Base-by-base conservation (phyloP, 306 rosid genomes). In the Castanospermum australe region DNA sequence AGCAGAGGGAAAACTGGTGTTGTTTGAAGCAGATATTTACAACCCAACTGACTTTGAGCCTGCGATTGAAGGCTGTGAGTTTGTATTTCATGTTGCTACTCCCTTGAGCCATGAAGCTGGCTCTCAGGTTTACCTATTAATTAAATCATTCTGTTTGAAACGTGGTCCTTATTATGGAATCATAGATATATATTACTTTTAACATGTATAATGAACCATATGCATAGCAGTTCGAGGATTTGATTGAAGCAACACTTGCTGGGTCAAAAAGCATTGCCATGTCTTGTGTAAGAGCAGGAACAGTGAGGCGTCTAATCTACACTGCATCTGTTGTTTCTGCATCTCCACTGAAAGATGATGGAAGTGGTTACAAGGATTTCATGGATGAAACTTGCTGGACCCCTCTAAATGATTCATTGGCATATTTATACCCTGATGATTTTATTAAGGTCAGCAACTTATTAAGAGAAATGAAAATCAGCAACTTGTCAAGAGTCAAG, bases 351-450 rank as follows among this genome's bases (percentile, higher is more conserved):
- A 79, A 79, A 62, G 80, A 70, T 18, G 89, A 88, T 42, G 89
- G 86, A n/a, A 81, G 13, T 59, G 85, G 77, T 47, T 83, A 75
- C 77, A 76, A 84, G 69, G 65, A 63, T 54, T 18, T 11, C 24
- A 25, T 87, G 25, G 87, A 86, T 63, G 90, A 88, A 70, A 84
- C 85, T 30, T 84, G 90, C 11, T 84, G 88, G 90, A 88, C 92
- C 20, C 86, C 90, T 8, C 83, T 81, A 7, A 52, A 70, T 66
- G 48, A 55, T 54, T 61, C 89, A 5, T n/a, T 62, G 41, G 12
- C 68, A 13, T 20, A 64, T 79, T 0, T 69, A 10, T 62, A 35
- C 63, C 68, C 2, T 4, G 33, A 10, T 32, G 80, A 75, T 5
- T 24, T 13, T 52, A 0, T 1, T 0, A 76, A 36, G 86, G 89